Conservation (phyloP, 768 basidiomycete genomes). For the Leucocoprinus sp. region DNA sequence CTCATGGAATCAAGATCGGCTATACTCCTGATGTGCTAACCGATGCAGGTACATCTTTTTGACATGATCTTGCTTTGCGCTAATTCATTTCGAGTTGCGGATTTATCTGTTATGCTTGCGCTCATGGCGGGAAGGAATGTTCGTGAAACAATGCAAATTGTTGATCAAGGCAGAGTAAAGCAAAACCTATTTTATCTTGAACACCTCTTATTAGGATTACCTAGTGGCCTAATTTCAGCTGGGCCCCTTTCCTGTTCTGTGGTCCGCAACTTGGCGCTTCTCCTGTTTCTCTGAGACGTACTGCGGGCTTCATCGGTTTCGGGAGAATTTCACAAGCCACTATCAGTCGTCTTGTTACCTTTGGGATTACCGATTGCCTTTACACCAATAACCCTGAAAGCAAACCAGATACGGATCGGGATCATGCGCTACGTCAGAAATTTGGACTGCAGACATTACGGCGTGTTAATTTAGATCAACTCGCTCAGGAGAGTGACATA, state of each 20-base stretch:
- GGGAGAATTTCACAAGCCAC: conserved; percentile 89
- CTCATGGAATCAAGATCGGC: conserved; percentile 64
- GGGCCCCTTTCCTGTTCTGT: conserved; percentile 80
- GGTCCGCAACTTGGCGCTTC: conserved; percentile 72
- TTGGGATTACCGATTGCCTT: conserved; percentile 69
- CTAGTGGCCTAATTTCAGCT: conserved; percentile 74
- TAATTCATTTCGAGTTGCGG: conserved; percentile 56
- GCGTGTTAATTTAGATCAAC: conserved; percentile 52
- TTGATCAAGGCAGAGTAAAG: conserved; percentile 63
- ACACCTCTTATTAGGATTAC: background rate
- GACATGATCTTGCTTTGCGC: background rate
- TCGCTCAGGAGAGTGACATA: conserved; percentile 77
- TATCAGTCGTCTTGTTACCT: conserved; percentile 69
- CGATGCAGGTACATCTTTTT: conserved; percentile 55
- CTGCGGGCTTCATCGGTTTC: conserved; percentile 88
- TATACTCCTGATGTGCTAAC: conserved; percentile 93
- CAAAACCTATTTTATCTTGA: background rate
- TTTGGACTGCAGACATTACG: conserved; percentile 35
- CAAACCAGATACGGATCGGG: conserved; percentile 33
- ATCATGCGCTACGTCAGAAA: conserved; percentile 23
- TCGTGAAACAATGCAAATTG: conserved; percentile 52
- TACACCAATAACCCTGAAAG: conserved; percentile 58
- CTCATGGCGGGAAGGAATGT: conserved; percentile 90
- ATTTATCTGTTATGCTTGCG: conserved; percentile 81
- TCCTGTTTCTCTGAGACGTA: conserved; percentile 42